A percentile compares a stretch with the other conserved stretches of the same genome.
phyloP scores from a whole-genome alignment of 192 early-diverging fungal species.

The Kickxella alabastrina region DNA sequence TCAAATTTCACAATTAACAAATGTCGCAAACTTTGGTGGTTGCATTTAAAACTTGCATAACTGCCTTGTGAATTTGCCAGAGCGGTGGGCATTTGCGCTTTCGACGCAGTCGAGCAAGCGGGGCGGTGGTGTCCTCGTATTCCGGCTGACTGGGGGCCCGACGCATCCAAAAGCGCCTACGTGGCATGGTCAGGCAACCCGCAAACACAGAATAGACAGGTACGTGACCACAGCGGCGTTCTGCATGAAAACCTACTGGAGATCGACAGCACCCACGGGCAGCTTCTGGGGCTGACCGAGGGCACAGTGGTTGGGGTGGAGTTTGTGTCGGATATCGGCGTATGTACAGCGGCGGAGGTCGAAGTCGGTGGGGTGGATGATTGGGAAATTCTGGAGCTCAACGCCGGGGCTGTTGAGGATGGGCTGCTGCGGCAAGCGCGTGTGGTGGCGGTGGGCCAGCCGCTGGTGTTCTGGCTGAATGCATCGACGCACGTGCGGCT shows the following conservation, averaged over 20 bases:
- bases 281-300: constrained; percentile 58
- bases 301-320: constrained; percentile 60
- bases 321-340: constrained; percentile 55
- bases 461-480: constrained; percentile 74
- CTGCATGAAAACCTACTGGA: constrained; percentile 49
- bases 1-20: constrained; percentile 3
- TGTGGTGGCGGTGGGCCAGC: constrained; percentile 61
- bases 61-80: constrained; percentile 72
- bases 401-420: constrained; percentile 71
- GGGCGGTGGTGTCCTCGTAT: no score
- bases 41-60: constrained; percentile 60
- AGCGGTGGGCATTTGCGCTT: constrained; percentile 68
- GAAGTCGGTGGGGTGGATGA: constrained; percentile 70
- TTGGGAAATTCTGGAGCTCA: constrained; percentile 79
- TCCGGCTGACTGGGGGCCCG: constrained; percentile 23
- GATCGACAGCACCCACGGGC: constrained; percentile 68
- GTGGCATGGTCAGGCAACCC: constrained; percentile 49
- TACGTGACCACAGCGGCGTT: constrained; percentile 13
- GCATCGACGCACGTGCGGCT: constrained; percentile 62
- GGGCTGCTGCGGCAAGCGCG: constrained; percentile 65
- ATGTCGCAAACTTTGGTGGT: constrained; percentile 66
- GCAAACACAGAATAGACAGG: constrained; percentile 9
- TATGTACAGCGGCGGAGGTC: constrained; percentile 60
- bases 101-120: constrained; percentile 54
- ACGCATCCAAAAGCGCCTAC: no score